Conservation (phyloP, 2,329 filamentous ascomycete genomes). For the Sclerotinia spermophila region DNA sequence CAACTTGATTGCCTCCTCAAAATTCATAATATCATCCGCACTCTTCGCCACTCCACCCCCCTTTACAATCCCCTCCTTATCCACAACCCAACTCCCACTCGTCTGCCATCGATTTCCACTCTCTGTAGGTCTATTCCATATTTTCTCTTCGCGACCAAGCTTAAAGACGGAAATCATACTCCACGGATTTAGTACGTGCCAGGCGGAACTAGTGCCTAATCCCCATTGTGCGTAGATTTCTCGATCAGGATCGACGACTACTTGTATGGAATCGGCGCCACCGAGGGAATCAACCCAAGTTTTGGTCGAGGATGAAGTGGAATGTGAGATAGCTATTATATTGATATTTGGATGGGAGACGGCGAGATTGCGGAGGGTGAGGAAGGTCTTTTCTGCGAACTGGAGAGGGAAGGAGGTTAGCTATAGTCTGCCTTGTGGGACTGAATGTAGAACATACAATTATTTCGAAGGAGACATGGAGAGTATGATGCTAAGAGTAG, state of each 20-base stretch:
- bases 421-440: not conserved
- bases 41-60: constrained; percentile 49
- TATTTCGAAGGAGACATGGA: not conserved
- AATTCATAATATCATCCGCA: constrained; percentile 53
- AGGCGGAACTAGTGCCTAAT: constrained; percentile 53
- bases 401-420: constrained; percentile 4
- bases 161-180: constrained; percentile 55
- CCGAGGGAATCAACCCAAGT: constrained; percentile 33
- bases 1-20: constrained; percentile 41
- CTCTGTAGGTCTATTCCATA: constrained; percentile 62
- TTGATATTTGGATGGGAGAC: constrained; percentile 47
- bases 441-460: not conserved
- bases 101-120: constrained; percentile 68
- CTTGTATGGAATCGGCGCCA: constrained; percentile 44
- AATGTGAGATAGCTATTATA: constrained; percentile 63
- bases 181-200: constrained; percentile 59
- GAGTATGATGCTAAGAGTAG: too few species aligned
- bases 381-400: constrained; percentile 62
- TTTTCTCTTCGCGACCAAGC: constrained; percentile 58
- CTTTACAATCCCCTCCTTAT: constrained; percentile 48
- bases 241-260: constrained; percentile 59
- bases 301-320: constrained; percentile 52
- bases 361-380: constrained; percentile 50
- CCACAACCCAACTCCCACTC: constrained; percentile 60
- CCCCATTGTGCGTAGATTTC: constrained; percentile 64